Evolutionary conservation across 352 stramenopile genomes (phyloP).

Genomic region (Pythium monospermum): DNA sequence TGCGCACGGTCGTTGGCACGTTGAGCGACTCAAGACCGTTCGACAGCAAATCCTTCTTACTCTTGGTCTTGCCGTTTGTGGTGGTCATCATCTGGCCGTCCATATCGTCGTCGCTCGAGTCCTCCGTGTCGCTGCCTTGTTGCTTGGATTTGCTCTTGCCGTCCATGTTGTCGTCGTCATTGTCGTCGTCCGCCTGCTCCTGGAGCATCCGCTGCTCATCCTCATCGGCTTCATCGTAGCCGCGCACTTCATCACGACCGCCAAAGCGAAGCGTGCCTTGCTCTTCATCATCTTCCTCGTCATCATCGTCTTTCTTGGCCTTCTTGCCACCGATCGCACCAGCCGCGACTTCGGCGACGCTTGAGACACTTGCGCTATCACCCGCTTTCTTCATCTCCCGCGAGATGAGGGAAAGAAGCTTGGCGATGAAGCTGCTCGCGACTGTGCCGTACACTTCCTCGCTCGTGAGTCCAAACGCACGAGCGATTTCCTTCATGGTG

Average conservation of each 20-base stretch:
- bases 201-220: conserved; percentile 78
- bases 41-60: conserved; percentile 35
- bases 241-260: conserved; percentile 70
- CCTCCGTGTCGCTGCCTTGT: conserved; percentile 31
- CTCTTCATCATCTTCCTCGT: conserved; percentile 83
- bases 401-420: conserved; percentile 93
- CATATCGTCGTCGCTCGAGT: conserved; percentile 36
- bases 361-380: conserved; percentile 38
- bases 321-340: conserved; percentile 30
- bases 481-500: conserved; percentile 91
- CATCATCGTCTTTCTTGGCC: conserved; percentile 56
- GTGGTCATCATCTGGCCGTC: conserved; percentile 9
- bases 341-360: conserved; percentile 43
- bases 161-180: conserved; percentile 27
- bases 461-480: conserved; percentile 93
- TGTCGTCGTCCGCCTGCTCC: conserved; percentile 54
- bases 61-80: not conserved
- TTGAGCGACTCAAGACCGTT: conserved; percentile 70
- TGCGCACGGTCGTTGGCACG: conserved; percentile 69
- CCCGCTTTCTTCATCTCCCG: conserved; percentile 91
- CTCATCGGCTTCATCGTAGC: conserved; percentile 92
- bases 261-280: conserved; percentile 85
- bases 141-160: conserved; percentile 23
- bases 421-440: conserved; percentile 86
- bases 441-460: conserved; percentile 91